Conservation (phyloP, 108 stramenopile genomes). For the Tribonema minus region DNA sequence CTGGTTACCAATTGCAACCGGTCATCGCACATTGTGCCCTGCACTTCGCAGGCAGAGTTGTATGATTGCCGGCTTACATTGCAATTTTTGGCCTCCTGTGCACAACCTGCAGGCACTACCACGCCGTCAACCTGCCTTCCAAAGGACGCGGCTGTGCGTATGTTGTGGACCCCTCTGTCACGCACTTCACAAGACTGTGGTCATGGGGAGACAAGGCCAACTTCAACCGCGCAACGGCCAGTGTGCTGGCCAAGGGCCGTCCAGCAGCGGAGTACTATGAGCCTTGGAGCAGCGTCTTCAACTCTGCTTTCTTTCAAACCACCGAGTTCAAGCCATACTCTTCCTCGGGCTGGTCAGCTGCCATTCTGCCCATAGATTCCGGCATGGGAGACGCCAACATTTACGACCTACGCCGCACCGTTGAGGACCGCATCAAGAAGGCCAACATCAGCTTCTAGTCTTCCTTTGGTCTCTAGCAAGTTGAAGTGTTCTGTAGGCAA, state of each 20-base stretch:
- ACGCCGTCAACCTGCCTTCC: neutral
- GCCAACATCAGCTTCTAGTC: too few relatives aligned
- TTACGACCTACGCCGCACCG: neutral
- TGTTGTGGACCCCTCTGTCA: neutral
- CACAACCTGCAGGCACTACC: too few relatives aligned
- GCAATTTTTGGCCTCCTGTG: too few relatives aligned
- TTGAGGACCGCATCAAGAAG: neutral
- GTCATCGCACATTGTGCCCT: too few relatives aligned
- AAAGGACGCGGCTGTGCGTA: neutral
- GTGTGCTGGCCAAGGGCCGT: neutral
- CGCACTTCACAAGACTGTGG: conserved; percentile 7
- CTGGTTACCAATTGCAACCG: too few relatives aligned
- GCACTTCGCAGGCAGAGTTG: too few relatives aligned
- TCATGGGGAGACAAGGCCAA: neutral
- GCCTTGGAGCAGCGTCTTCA: conserved; percentile 6
- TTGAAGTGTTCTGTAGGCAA: too few relatives aligned
- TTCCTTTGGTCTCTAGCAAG: too few relatives aligned
- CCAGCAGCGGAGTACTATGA: conserved; percentile 4
- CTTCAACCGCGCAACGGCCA: neutral
- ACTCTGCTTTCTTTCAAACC: neutral
- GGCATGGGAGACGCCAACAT: neutral
- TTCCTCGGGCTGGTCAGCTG: neutral
- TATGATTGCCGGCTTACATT: too few relatives aligned
- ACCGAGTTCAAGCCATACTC: neutral
- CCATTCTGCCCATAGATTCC: neutral